phyloP scores from a whole-genome alignment of 2,329 filamentous ascomycete genomes.

The Periconia macrospinosa region DNA sequence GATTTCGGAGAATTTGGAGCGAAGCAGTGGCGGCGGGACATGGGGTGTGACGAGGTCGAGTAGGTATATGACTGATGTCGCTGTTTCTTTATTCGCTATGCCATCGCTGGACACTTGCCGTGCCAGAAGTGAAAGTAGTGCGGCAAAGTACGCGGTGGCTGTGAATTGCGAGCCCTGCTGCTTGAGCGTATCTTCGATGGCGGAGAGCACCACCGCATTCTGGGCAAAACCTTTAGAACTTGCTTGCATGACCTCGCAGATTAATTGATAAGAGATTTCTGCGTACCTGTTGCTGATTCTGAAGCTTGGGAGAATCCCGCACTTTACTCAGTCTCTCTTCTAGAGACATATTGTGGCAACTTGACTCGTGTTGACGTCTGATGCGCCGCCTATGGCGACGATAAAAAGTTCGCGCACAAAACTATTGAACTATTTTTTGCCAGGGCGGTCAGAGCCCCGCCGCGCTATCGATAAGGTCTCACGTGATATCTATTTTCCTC shows the following conservation, averaged over 20 bases:
- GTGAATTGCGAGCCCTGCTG: constrained; percentile 83
- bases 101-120: constrained; percentile 70
- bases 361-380: constrained; percentile 17
- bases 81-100: constrained; percentile 77
- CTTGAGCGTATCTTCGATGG: constrained; percentile 89
- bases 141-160: constrained; percentile 91
- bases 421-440: constrained; percentile 13
- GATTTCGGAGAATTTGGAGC: constrained; percentile 94
- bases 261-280: not conserved
- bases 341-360: constrained; percentile 57
- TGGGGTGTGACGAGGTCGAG: constrained; percentile 89
- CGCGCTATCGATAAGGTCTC: constrained; percentile 14
- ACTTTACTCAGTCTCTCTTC: constrained; percentile 97
- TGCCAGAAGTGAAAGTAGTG: constrained; percentile 83
- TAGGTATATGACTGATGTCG: constrained; percentile 87
- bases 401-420: constrained; percentile 23
- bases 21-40: constrained; percentile 82
- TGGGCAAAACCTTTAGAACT: constrained; percentile 37
- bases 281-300: constrained; percentile 88
- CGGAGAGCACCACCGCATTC: constrained; percentile 84
- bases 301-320: constrained; percentile 84
- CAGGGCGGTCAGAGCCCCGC: constrained; percentile 12
- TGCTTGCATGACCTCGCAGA: not conserved
- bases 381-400: constrained; percentile 3
- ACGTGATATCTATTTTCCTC: not conserved